These are phyloP conservation scores for Dichomitus squalens DNA, from an alignment of 1,284 basidiomycete species.

Conservation along the genomic window DNA sequence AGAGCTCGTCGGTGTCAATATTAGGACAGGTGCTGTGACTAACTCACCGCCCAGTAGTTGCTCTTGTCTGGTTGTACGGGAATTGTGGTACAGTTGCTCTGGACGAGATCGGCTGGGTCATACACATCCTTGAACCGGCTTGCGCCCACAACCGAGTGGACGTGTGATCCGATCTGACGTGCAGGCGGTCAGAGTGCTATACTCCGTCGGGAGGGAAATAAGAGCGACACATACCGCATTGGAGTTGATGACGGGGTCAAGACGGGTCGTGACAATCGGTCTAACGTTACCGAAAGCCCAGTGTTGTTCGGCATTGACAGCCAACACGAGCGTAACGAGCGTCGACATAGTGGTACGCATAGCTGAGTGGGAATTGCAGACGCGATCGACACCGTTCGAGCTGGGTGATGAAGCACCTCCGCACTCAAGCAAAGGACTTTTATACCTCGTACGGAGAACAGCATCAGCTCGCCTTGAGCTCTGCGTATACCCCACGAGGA, in stretches of 20 bases:
- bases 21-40: neutral
- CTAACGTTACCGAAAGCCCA: conserved; percentile 29
- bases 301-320: conserved; percentile 28
- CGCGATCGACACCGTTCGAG: neutral
- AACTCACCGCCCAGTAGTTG: conserved; percentile 32
- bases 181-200: neutral
- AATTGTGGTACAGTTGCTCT: conserved; percentile 28
- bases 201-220: neutral
- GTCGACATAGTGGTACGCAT: conserved; percentile 17
- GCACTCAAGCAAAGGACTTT: neutral
- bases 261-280: conserved; percentile 28
- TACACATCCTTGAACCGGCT: conserved; percentile 26
- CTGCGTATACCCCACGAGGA: conserved; percentile 12
- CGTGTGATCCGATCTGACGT: conserved; percentile 25
- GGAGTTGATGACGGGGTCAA: conserved; percentile 33
- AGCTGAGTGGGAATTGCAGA: conserved; percentile 5
- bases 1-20: neutral
- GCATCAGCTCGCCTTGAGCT: neutral
- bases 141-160: conserved; percentile 33
- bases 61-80: conserved; percentile 30
- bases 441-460: neutral
- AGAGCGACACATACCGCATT: conserved; percentile 16
- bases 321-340: conserved; percentile 19
- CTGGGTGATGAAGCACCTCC: neutral
- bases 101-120: conserved; percentile 21